Base-by-base conservation (phyloP, 1,284 basidiomycete genomes). In the Vanrija sp. region DNA sequence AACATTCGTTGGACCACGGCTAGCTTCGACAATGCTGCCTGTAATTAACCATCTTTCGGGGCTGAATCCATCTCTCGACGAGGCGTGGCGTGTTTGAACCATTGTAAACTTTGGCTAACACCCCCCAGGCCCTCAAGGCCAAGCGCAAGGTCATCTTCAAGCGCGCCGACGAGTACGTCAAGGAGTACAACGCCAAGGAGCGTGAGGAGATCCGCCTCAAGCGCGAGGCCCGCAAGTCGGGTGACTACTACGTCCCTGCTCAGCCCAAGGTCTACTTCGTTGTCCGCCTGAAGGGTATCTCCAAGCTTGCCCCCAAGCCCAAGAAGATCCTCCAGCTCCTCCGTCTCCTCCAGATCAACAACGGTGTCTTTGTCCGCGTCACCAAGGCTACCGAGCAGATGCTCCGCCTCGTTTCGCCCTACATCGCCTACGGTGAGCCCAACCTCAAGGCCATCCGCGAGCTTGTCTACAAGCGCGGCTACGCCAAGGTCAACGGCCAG, bases 111-210 rank as follows among this genome's bases (percentile, higher is more conserved):
- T 47, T 39, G 8, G 39, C 54, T 47, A 25, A 47, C 41, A 12
- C 57, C 50, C 48, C 62, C 52, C 72, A 97, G 94, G 87, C 87
- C 51, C 80, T 84, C 69, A 87, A 87, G 77, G 85, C 89, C 61
- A 94, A 95, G 83, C 87, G 96, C 80, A 89, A 88, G 79, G 87
- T 97, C 76, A 86, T 98, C 82, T 98, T 98, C 88, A 98, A 98
- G 87, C 90, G 96, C 60, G 95, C 96, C 51, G 96, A 98, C 80
- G 81, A 88, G 65, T 98, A 98, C 79, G 93, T 97, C 68, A 96
- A 97, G 83, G 95, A 98, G 81, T 98, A 98, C 80, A 79, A 88
- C 57, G 65, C 82, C 59, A 86, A 87, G 80, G 96, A 99, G 85
- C 87, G 85, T 80, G 96, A 98, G 82, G 92, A 97, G 82, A 85